Base-by-base conservation (phyloP, 2,329 filamentous ascomycete genomes). In the Fusarium sp. region DNA sequence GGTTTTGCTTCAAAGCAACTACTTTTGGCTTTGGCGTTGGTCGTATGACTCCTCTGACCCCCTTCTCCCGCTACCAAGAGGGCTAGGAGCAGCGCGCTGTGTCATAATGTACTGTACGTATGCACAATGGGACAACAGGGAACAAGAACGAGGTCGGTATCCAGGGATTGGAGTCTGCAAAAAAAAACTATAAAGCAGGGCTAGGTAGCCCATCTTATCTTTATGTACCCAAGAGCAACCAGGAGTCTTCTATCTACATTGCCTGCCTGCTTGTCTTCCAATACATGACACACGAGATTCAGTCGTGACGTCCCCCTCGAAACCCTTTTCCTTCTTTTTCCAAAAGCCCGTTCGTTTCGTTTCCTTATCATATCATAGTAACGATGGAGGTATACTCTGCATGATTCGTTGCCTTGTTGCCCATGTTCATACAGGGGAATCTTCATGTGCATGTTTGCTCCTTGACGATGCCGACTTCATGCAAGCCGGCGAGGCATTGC, bases 181-280 rank as follows among this genome's bases (percentile, higher is more conserved):
- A 76, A 29, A 29, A 31, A 76, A 78, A 78, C 75, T 78, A 78
- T 78, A 78, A 78, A 78, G 75, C 70, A 74, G 70, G 74, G 75
- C 73, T 68, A 59, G 72, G 65, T 69, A 77, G 69, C 77, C 76
- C 69, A 71, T 77, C 67, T 70, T 71, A 65, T 78, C 74, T 62
- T 62, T 77, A 79, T 78, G 66, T 79, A 75, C 76, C 63, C 35
- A 48, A 74, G 39, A 69, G 64, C 71, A 76, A 69, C 57, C 72
- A 77, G 74, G 64, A 73, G 66, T 68, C 71, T 72, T 72, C 69
- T 76, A 76, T 78, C 64, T 79, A 79, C 76, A 78, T 69, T 69
- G 61, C 64, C 50, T 69, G 61, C 65, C 43, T 72, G 69, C 64
- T 69, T 78, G 64, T 60, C 68, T 67, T 65, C 63, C 59, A 61